A percentile compares a stretch with the other conserved stretches of the same genome.
phyloP scores from a whole-genome alignment of 2,329 filamentous ascomycete species.

The Pyrenophora seminiperda region DNA sequence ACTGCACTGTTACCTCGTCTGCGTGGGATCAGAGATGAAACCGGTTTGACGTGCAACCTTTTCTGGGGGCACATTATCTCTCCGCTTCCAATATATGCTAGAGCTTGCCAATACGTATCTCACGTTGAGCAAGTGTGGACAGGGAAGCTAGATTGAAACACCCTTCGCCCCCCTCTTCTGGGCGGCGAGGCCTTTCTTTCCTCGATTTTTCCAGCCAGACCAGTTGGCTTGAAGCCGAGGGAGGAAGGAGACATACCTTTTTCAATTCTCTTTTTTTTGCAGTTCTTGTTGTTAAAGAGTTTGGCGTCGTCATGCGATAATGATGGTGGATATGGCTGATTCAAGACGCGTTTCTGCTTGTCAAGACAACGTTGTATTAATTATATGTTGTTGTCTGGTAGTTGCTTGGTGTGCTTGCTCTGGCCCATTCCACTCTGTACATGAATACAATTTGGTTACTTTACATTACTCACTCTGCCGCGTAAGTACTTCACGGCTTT shows the following conservation, averaged over 20 bases:
- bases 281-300: not conserved
- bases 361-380: too few species aligned
- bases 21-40: not conserved
- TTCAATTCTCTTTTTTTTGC: not conserved
- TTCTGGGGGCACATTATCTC: slow-evolving; percentile 3
- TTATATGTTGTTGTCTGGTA: too few species aligned
- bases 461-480: too few species aligned
- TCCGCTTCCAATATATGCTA: slow-evolving; percentile 50
- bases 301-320: not conserved
- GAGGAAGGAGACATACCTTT: slow-evolving; percentile 34
- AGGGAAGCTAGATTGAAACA: slow-evolving; percentile 47
- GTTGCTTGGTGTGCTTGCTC: too few species aligned
- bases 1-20: too few species aligned
- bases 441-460: too few species aligned
- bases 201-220: slow-evolving; percentile 30
- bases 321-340: too few species aligned
- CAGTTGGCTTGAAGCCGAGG: slow-evolving; percentile 32
- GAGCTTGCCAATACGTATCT: slow-evolving; percentile 47
- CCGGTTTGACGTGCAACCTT: slow-evolving; percentile 4
- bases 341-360: too few species aligned
- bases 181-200: slow-evolving; percentile 39
- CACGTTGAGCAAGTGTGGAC: slow-evolving; percentile 51
- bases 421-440: too few species aligned
- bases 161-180: slow-evolving; percentile 32
- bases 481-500: too few species aligned